Base-by-base conservation (phyloP, 768 basidiomycete species). In the Rhodosporidiobolus odoratus region DNA sequence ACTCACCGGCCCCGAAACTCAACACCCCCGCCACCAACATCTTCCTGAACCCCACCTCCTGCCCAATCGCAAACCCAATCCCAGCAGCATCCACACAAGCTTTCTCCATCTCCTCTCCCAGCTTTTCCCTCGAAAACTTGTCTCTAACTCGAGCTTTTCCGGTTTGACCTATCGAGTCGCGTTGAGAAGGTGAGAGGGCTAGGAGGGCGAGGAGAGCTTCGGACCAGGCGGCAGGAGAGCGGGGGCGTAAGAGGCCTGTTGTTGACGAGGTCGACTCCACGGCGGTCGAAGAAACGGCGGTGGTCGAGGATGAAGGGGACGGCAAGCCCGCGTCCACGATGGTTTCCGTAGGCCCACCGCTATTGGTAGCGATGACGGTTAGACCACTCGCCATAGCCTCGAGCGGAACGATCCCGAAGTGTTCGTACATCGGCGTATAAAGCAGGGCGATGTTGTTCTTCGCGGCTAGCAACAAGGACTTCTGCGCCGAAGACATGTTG, bases 371-470 rank as follows among this genome's bases (percentile, higher is more conserved):
- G 27, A 99, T 80, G 1, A 98, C 89, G 0, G 94, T 92, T 0
- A 98, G 79, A 4, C 92, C 91, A 57, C 90, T 93, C 13, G 87
- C 84, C 92, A 97, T 97, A 0, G 86, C 93, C 79, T 99, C 95
- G 5, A 97, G 85, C 3, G 96, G 95, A 0, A 89, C 94, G 74
- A 99, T 97, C 2, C 95, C 96, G 78, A 98, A 96, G 79, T 99
- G 95, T 76, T 99, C 95, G 79, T 95, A 95, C 13, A 85, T 82
- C 0, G 95, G 96, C 0, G 95, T 99, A 79, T 99, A 99, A 12
- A 99, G 83, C 0, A 98, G 82, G 0, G 86, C 90, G 23, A 86
- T 79, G n/a, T 38, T 56, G 0, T 91, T 90, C 8, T 84, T 84
- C 0, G 85, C 78, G 8, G 86, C 84, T 45, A 99, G 86, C 1